A percentile compares a stretch with the other conserved stretches of the same genome.
These are phyloP conservation scores for Rasamsonia emersonii DNA, from an alignment of 2,329 filamentous ascomycete species.

Conservation along the genomic window DNA sequence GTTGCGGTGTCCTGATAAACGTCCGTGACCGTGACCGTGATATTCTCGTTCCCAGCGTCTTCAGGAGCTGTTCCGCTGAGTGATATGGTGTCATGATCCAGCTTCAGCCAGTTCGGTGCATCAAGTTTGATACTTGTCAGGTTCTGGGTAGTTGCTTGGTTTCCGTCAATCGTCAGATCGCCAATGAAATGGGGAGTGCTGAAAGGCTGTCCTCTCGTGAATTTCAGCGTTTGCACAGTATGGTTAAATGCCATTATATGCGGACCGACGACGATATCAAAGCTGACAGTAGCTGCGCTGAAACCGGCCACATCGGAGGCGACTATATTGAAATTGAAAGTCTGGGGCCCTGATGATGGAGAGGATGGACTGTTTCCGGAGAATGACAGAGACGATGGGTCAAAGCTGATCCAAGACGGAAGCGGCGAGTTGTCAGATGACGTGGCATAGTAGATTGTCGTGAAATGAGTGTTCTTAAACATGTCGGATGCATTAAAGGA, in stretches of 20 bases:
- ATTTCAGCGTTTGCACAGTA: constrained; percentile 48
- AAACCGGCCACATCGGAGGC: constrained; percentile 77
- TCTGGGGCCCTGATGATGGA: constrained; percentile 59
- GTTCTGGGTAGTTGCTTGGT: constrained; percentile 40
- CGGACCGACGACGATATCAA: constrained; percentile 63
- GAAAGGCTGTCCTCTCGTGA: constrained; percentile 45
- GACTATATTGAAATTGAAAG: constrained; percentile 62
- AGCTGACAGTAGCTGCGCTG: constrained; percentile 54
- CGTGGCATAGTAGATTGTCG: constrained; percentile 66
- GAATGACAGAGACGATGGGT: constrained; percentile 56
- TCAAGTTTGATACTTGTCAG: constrained; percentile 45
- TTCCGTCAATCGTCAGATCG: constrained; percentile 51
- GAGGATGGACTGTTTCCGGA: constrained; percentile 61
- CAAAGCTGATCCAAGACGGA: constrained; percentile 77
- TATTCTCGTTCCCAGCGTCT: constrained; percentile 51
- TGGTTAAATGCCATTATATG: constrained; percentile 60
- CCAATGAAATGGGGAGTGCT: constrained; percentile 45
- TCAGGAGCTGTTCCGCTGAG: constrained; percentile 57
- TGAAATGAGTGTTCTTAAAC: constrained; percentile 50
- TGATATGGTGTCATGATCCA: constrained; percentile 54
- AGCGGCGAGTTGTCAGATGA: constrained; percentile 71
- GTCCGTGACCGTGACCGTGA: constrained; percentile 54
- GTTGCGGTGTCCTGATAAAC: constrained; percentile 52
- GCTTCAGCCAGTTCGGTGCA: constrained; percentile 60
- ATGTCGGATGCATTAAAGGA: constrained; percentile 56